Evolutionary conservation across 768 basidiomycete genomes (phyloP).

Genomic region (Termitomyces heimii): DNA sequence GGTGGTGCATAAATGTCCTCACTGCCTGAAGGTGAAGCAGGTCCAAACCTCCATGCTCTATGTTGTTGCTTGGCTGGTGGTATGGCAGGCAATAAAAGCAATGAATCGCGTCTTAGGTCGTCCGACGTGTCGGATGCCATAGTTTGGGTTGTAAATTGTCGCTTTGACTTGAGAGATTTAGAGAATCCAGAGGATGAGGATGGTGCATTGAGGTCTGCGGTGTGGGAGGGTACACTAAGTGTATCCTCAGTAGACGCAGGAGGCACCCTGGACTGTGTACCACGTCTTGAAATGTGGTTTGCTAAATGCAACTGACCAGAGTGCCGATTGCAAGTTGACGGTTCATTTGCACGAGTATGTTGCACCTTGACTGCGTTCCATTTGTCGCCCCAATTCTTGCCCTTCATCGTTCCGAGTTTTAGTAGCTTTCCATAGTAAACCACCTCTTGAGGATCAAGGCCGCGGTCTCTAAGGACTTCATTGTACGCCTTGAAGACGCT

Average conservation of each 20-base stretch:
- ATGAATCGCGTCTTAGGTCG: slow-evolving; percentile 4
- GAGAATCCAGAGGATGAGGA: not conserved
- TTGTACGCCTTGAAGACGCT: slow-evolving; percentile 84
- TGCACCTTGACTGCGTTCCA: slow-evolving; percentile 69
- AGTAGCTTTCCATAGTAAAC: slow-evolving; percentile 77
- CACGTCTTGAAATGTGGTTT: slow-evolving; percentile 3
- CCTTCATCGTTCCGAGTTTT: slow-evolving; percentile 78
- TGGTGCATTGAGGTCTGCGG: slow-evolving; percentile 3
- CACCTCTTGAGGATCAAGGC: slow-evolving; percentile 76
- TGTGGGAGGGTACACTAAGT: slow-evolving; percentile 10
- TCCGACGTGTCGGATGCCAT: slow-evolving; percentile 3
- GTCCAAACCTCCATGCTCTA: not conserved
- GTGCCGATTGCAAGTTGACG: not conserved
- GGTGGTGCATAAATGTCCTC: slow-evolving; percentile 25
- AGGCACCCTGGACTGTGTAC: not conserved
- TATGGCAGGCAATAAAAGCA: not conserved
- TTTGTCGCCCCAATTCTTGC: slow-evolving; percentile 75
- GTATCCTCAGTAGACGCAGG: slow-evolving; percentile 9
- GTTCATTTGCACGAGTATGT: slow-evolving; percentile 27
- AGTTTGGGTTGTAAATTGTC: not conserved
- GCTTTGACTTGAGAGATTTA: not conserved
- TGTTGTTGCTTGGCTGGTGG: not conserved
- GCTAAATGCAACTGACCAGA: not conserved
- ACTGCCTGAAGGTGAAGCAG: slow-evolving; percentile 22
- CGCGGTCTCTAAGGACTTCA: slow-evolving; percentile 66